These are phyloP conservation scores for Spinacia oleracea DNA, from an alignment of 179 eudicot species.

Conservation along the genomic window DNA sequence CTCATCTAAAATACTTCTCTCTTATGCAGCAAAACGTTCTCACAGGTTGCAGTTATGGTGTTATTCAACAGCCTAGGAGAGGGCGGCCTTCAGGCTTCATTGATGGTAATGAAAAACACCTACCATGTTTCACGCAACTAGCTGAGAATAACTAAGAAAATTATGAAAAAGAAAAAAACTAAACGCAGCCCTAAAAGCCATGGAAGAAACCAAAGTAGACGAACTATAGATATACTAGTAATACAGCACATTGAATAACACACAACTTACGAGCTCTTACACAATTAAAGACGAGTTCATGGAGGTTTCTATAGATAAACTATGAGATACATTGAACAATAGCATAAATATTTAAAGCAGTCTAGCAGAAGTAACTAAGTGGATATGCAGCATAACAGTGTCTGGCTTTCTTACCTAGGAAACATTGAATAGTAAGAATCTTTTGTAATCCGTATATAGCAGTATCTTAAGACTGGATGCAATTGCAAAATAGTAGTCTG, in stretches of 20 bases:
- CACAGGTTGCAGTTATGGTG: conserved; percentile 50
- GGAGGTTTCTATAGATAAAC: not conserved
- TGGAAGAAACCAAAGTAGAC: too few species aligned
- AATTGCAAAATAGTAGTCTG: not conserved
- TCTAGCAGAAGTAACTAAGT: not conserved
- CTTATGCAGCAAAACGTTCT: conserved; percentile 48
- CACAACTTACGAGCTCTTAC: not conserved
- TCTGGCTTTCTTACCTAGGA: not conserved
- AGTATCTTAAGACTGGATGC: not conserved
- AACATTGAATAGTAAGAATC: not conserved
- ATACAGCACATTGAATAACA: not conserved
- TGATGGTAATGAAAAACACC: conserved; percentile 40
- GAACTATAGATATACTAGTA: not conserved
- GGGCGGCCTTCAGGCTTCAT: conserved; percentile 49
- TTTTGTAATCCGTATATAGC: not conserved
- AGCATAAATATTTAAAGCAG: not conserved
- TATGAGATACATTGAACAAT: not conserved
- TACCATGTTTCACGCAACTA: not conserved
- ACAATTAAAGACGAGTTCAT: too few species aligned
- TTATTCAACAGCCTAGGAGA: conserved; percentile 61
- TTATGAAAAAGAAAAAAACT: too few species aligned
- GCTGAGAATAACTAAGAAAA: too few species aligned
- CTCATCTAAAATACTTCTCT: not conserved
- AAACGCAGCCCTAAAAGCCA: not conserved
- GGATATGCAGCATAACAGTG: not conserved